phyloP scores from a whole-genome alignment of 495 filamentous ascomycete species.

The Massariosphaeria phaeospora region DNA sequence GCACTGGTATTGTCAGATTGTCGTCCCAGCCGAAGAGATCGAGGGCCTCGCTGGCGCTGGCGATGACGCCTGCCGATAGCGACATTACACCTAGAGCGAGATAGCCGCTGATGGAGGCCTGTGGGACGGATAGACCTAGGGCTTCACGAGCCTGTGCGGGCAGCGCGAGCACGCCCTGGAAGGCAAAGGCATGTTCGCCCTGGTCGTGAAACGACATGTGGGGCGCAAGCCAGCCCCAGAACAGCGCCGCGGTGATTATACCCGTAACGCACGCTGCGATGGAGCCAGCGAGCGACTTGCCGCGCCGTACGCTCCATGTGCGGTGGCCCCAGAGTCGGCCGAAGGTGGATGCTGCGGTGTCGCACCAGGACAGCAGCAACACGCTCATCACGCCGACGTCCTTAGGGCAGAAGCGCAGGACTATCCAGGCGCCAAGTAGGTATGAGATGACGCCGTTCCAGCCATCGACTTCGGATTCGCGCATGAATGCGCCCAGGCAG shows the following conservation, averaged over 20 bases:
- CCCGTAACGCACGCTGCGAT: constrained; percentile 77
- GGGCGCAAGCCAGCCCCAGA: constrained; percentile 84
- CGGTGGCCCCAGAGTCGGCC: constrained; percentile 82
- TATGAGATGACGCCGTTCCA: constrained; percentile 98
- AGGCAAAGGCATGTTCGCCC: constrained; percentile 69
- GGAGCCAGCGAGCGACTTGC: constrained; percentile 89
- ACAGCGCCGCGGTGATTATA: constrained; percentile 70
- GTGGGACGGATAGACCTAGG: constrained; percentile 43
- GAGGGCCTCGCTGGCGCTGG: constrained; percentile 81
- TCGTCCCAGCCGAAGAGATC: constrained; percentile 93
- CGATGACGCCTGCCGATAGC: constrained; percentile 79
- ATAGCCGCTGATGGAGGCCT: constrained; percentile 55
- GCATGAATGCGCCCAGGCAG: constrained; percentile 83
- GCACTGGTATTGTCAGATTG: constrained; percentile 90
- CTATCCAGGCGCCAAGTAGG: constrained; percentile 80
- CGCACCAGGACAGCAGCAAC: constrained; percentile 91
- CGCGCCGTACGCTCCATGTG: constrained; percentile 74
- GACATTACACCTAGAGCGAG: constrained; percentile 80
- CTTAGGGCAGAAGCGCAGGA: constrained; percentile 83
- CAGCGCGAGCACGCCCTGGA: constrained; percentile 65
- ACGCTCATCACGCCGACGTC: constrained; percentile 88
- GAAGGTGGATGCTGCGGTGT: constrained; percentile 92
- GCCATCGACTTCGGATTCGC: constrained; percentile 84
- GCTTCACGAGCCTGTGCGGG: constrained; percentile 45
- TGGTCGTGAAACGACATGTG: constrained; percentile 45